These are phyloP conservation scores for Boletus eberwhitei DNA, from an alignment of 768 basidiomycete species.

Conservation along the genomic window DNA sequence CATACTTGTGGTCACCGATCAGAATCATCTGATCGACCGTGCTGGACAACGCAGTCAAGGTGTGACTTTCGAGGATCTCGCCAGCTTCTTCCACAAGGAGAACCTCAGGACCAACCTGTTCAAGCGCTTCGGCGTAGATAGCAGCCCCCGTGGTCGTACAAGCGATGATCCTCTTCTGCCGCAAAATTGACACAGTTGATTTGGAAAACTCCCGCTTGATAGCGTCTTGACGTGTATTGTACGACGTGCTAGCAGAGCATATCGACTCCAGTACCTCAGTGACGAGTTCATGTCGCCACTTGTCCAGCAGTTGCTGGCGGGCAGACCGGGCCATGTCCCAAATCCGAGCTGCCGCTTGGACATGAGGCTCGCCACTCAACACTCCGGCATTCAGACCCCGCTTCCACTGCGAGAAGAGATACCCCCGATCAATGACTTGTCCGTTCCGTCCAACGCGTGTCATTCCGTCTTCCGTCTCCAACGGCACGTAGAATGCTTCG, in stretches of 20 bases:
- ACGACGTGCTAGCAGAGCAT: constrained; percentile 25
- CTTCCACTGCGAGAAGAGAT: constrained; percentile 49
- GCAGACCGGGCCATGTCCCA: constrained; percentile 36
- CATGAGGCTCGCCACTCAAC: constrained; percentile 29
- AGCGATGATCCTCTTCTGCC: constrained; percentile 53
- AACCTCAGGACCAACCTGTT: constrained; percentile 41
- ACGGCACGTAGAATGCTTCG: constrained; percentile 43
- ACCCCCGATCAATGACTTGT: constrained; percentile 31
- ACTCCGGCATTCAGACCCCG: constrained; percentile 43
- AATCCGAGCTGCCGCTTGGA: constrained; percentile 29
- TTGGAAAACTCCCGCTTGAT: constrained; percentile 35
- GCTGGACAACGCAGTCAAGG: constrained; percentile 52
- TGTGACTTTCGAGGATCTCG: constrained; percentile 50
- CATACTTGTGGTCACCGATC: constrained; percentile 69
- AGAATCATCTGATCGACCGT: constrained; percentile 46
- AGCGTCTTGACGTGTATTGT: constrained; percentile 35
- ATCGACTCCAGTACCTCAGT: constrained; percentile 32
- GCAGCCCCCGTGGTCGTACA: constrained; percentile 72
- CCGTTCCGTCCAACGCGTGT: constrained; percentile 41
- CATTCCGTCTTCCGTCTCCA: constrained; percentile 41
- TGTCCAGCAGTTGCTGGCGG: constrained; percentile 26
- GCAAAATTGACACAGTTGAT: constrained; percentile 34
- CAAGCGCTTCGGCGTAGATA: constrained; percentile 39
- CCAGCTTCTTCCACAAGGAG: constrained; percentile 49
- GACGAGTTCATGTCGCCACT: constrained; percentile 37